Percentiles rank a stretch among this genome's conserved stretches.
phyloP scores from a whole-genome alignment of 345 rosid genomes.

The Crucihimalaya himalaica region DNA sequence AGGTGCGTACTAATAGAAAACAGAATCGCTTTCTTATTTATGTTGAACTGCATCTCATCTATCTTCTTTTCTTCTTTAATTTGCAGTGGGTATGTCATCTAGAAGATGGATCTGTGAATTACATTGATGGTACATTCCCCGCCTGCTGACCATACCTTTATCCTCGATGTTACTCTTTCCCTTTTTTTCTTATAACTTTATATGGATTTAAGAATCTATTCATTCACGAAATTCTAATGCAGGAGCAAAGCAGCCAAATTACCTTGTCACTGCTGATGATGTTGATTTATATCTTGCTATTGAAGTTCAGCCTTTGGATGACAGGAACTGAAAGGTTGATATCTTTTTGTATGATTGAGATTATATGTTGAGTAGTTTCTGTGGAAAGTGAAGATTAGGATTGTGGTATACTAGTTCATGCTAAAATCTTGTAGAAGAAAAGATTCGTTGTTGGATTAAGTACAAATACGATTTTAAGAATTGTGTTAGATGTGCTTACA shows the following conservation, averaged over 20 bases:
- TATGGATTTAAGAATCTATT: not conserved
- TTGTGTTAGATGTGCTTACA: slow-evolving; percentile 13
- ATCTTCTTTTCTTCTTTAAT: slow-evolving; percentile 20
- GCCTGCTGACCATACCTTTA: slow-evolving; percentile 22
- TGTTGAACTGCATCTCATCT: slow-evolving; percentile 26
- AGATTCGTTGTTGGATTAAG: not conserved
- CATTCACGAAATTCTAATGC: slow-evolving; percentile 29
- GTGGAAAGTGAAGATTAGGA: not conserved
- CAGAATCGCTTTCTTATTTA: slow-evolving; percentile 4
- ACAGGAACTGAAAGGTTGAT: slow-evolving; percentile 88
- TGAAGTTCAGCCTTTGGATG: slow-evolving; percentile 99
- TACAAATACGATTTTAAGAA: not conserved
- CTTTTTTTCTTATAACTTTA: not conserved
- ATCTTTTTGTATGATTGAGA: slow-evolving; percentile 13
- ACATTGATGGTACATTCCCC: slow-evolving; percentile 75
- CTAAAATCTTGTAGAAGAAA: slow-evolving; percentile 5
- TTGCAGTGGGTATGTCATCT: slow-evolving; percentile 96
- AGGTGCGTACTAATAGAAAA: slow-evolving; percentile 53
- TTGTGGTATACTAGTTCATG: slow-evolving; percentile 8
- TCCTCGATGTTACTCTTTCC: slow-evolving; percentile 3
- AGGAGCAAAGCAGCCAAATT: slow-evolving; percentile 98
- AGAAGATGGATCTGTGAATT: slow-evolving; percentile 96
- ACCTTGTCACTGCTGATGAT: slow-evolving; percentile 96
- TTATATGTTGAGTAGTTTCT: not conserved
- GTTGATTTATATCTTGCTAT: slow-evolving; percentile 89